Percentiles rank a stretch among this genome's conserved stretches.
phyloP scores from a whole-genome alignment of 2,329 filamentous ascomycete genomes.

The Paecilomyces sp. region DNA sequence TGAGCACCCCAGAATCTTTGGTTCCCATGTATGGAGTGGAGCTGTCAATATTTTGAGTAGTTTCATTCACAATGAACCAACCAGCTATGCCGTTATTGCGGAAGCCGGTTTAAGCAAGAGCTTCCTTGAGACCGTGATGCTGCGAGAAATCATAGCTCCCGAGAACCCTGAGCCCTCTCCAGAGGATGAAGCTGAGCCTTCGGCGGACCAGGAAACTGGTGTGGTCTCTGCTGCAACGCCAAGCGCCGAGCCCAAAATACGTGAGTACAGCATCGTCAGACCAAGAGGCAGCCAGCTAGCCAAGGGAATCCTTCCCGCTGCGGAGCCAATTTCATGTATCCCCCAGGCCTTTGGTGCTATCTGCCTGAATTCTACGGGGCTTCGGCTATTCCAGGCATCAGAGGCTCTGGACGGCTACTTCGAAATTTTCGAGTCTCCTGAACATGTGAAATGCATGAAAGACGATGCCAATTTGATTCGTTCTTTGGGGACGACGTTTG shows the following conservation, averaged over 20 bases:
- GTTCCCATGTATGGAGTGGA: conserved; percentile 92
- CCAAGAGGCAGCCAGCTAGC: conserved; percentile 39
- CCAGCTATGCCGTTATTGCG: conserved; percentile 90
- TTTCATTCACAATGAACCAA: conserved; percentile 98
- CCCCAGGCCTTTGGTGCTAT: conserved; percentile 89
- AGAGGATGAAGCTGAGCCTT: conserved; percentile 27
- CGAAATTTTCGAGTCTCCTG: conserved; percentile 90
- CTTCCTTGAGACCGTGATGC: conserved; percentile 73
- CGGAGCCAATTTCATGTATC: conserved; percentile 80
- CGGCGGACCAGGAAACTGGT: conserved; percentile 30
- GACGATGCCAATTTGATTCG: conserved; percentile 64
- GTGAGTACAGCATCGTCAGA: conserved; percentile 25
- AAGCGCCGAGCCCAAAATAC: conserved; percentile 13
- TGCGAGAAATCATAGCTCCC: conserved; percentile 28
- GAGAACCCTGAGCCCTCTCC: conserved; percentile 24
- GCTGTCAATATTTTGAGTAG: conserved; percentile 86
- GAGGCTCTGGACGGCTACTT: conserved; percentile 79
- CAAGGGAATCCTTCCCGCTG: conserved; percentile 72
- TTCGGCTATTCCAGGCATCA: conserved; percentile 80
- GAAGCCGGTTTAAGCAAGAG: conserved; percentile 86
- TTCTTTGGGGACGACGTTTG: conserved; percentile 75
- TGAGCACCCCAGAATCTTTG: conserved; percentile 70
- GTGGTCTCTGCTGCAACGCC: conserved; percentile 18
- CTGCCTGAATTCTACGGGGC: conserved; percentile 78
- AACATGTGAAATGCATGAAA: conserved; percentile 79